Conservation (phyloP, 345 rosid genomes). For the Laguncularia racemosa region DNA sequence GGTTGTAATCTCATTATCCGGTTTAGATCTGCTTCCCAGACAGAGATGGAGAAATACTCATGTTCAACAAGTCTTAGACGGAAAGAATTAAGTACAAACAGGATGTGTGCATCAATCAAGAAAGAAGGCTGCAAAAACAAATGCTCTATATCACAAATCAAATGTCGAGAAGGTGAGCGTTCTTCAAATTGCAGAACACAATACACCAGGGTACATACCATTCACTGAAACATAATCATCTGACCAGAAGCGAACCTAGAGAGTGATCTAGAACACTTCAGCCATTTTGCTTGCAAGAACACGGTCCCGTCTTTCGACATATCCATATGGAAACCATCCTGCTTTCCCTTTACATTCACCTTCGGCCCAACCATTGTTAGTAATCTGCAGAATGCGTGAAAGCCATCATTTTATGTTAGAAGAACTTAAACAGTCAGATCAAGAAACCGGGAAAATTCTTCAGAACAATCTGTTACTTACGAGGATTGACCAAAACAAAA, state of each 20-base stretch:
- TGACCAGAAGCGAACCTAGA: constrained; percentile 6
- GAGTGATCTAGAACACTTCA: constrained; percentile 57
- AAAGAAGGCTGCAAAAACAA: neutral
- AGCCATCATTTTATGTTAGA: neutral
- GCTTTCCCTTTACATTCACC: constrained; percentile 96
- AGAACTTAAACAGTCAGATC: no score
- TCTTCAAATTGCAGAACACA: constrained; percentile 6
- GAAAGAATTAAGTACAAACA: no score
- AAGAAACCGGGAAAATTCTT: no score
- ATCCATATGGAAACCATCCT: constrained; percentile 88
- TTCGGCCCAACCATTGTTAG: constrained; percentile 89
- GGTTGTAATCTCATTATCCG: no score
- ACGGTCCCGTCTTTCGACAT: constrained; percentile 78
- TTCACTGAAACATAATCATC: constrained; percentile 15
- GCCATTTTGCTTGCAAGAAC: constrained; percentile 84
- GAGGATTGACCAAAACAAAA: no score
- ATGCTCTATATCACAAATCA: neutral
- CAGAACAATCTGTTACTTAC: no score
- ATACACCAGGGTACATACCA: constrained; percentile 3
- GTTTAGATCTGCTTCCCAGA: no score
- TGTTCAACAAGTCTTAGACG: no score
- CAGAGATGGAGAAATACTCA: no score
- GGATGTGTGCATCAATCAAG: no score
- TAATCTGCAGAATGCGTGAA: constrained; percentile 41
- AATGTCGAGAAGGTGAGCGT: neutral